Base-by-base conservation (phyloP, 345 rosid species). In the Psidium friedrichsthalianum region DNA sequence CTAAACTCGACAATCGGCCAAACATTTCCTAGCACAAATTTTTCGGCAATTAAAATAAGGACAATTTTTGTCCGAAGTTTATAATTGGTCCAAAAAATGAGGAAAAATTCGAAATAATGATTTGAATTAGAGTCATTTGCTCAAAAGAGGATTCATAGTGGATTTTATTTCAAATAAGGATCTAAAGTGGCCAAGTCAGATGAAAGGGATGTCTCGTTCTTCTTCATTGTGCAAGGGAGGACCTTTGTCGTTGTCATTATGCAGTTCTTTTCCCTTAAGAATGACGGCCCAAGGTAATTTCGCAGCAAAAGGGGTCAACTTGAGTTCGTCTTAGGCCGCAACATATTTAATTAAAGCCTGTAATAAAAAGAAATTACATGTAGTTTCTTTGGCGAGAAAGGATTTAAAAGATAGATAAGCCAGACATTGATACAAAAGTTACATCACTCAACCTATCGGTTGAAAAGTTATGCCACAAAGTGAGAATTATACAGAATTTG, bases 361-460 rank as follows among this genome's bases (percentile, higher is more conserved):
- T 5, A 9, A 6, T 47, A 6, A 47, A 47, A 9, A 47, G n/a
- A 6, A 40, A n/a, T 47, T 47, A 47, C 10, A 5, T 4, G 5
- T 47, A 47, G 51, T 47, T 47, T 9, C 51, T 47, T 47, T 8
- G 51, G 7, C 10, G 51, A 47, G 51, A 47, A 47, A 47, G 51
- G 51, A 47, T 5, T 47, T 9, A 47, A 47, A 2, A 40, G 40
- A 40, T 40, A 40, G 40, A 40, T 40, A 40, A 58, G 16, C 8
- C n/a, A n/a, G 32, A 0, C 0, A 58, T 12, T 15, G 0, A 0
- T 25, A 5, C 12, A 58, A n/a, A n/a, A 25, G 32, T n/a, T 58
- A 58, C 1, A 1, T n/a, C 0, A 0, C 32, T n/a, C 15, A 0
- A n/a, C 8, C n/a, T 15, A 58, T 58, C 1, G 2, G 2, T 22